Evolutionary conservation across 106 monocot genomes (phyloP).

Genomic region (Iris macrosiphon): DNA sequence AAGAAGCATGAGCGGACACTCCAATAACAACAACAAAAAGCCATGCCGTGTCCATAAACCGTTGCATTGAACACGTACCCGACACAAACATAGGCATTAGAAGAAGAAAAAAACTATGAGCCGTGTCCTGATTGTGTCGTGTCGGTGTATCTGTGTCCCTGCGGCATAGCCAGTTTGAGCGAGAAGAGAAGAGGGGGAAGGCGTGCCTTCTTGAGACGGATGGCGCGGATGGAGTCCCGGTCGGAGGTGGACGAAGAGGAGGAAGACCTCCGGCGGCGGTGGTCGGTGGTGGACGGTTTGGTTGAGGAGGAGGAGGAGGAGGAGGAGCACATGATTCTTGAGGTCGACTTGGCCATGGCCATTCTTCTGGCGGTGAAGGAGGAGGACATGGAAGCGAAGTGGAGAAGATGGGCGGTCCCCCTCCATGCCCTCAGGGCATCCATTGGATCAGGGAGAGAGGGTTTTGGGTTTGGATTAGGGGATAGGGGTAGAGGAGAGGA

Average conservation of each 20-base stretch:
- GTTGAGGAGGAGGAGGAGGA: conserved; percentile 19
- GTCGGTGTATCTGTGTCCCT: too few relatives aligned
- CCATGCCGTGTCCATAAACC: too few relatives aligned
- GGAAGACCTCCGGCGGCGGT: conserved; percentile 35
- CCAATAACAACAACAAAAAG: too few relatives aligned
- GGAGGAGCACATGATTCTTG: conserved; percentile 30
- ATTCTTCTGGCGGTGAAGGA: not conserved
- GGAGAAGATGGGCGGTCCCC: conserved; percentile 27
- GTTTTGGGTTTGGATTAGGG: too few relatives aligned
- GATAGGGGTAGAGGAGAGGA: too few relatives aligned
- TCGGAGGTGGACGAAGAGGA: conserved; percentile 60
- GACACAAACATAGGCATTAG: too few relatives aligned
- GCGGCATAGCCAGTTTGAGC: too few relatives aligned
- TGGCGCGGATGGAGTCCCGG: conserved; percentile 55
- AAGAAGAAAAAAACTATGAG: too few relatives aligned
- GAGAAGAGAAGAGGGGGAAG: not conserved
- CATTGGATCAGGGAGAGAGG: conserved; percentile 1
- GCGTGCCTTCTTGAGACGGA: conserved; percentile 64
- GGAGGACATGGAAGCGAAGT: conserved; percentile 14
- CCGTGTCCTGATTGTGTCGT: too few relatives aligned
- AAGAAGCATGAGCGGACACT: too few relatives aligned
- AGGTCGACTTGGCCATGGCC: not conserved
- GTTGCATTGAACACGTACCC: too few relatives aligned
- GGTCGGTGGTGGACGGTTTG: not conserved
- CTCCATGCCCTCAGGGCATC: conserved; percentile 24